Base-by-base conservation (phyloP, 2,329 filamentous ascomycete genomes). In the Colletotrichum lentis region DNA sequence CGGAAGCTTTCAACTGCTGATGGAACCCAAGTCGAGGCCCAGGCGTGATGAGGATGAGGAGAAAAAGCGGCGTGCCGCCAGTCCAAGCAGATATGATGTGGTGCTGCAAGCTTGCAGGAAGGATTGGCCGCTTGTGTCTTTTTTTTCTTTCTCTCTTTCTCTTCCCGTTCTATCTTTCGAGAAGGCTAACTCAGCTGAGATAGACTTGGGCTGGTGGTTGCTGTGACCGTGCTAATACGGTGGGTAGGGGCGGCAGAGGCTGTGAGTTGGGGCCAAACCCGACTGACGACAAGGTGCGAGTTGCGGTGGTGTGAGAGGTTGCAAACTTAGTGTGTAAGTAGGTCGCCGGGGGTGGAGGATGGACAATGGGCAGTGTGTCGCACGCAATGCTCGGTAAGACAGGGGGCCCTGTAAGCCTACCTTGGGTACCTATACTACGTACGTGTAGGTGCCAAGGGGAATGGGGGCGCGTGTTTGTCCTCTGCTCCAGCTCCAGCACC, bases 101-200 rank as follows among this genome's bases (percentile, higher is more conserved):
- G 22, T 55, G 43, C 31, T 46, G 52, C 54, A 58, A 58, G 53
- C 54, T 56, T 57, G 49, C 49, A 60, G 54, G 49, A 55, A 46
- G 62, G 61, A 65, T 49, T 55, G 65, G 35, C 54, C 55, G 65
- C 53, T 20, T 64, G 54, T 52, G 53, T 46, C 37, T 47, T 52
- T 47, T 61, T 39, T 27, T n/a, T 12, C 14, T 18, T 16, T n/a
- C 18, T 43, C 35, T 2, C n/a, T n/a, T n/a, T n/a, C n/a, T n/a
- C n/a, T n/a, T n/a, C n/a, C 24, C 24, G 24, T 41, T 37, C n/a
- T 18, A 27, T 46, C 50, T 62, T 62, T 53, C 60, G 57, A 53
- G 24, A 57, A 14, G 67, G 52, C 63, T 56, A 69, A 57, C 52
- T 69, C 63, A 63, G 52, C 63, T 41, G 39, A 52, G 24, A 53